Evolutionary conservation across 371 early-diverging fungal genomes (phyloP).

Genomic region (Blakeslea trispora): DNA sequence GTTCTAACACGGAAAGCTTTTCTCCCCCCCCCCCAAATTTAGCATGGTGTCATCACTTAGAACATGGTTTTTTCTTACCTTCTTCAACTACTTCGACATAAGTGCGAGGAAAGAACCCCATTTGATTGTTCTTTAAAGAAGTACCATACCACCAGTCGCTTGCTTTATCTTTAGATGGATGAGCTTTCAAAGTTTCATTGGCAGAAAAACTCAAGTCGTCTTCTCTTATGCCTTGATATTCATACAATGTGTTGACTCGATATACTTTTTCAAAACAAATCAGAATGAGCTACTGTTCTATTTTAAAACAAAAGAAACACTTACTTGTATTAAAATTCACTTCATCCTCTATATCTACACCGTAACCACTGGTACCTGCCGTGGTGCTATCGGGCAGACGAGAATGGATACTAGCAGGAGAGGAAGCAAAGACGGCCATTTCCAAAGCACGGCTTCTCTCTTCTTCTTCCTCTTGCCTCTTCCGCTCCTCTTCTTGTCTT

Average conservation of each 20-base stretch:
- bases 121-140: conserved; percentile 31
- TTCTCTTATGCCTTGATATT: conserved; percentile 47
- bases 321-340: conserved; percentile 51
- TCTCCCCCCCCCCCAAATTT: too few relatives aligned
- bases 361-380: conserved; percentile 47
- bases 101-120: conserved; percentile 50
- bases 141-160: conserved; percentile 57
- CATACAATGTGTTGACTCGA: conserved; percentile 48
- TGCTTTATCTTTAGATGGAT: conserved; percentile 53
- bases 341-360: conserved; percentile 51
- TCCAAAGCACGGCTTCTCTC: not conserved
- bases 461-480: not conserved
- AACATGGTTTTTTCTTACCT: conserved; percentile 28
- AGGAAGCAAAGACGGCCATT: conserved; percentile 1
- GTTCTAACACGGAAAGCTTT: conserved; percentile 49
- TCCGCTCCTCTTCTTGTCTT: conserved; percentile 8
- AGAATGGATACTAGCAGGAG: conserved; percentile 1
- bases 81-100: conserved; percentile 48
- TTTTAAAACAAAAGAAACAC: conserved; percentile 4
- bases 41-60: not conserved
- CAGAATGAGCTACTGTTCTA: not conserved
- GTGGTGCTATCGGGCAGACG: conserved; percentile 24
- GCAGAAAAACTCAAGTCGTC: conserved; percentile 51
- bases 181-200: conserved; percentile 50
- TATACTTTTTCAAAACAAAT: conserved; percentile 28